phyloP scores from a whole-genome alignment of 495 filamentous ascomycete genomes.

The Xylaria bambusicola region DNA sequence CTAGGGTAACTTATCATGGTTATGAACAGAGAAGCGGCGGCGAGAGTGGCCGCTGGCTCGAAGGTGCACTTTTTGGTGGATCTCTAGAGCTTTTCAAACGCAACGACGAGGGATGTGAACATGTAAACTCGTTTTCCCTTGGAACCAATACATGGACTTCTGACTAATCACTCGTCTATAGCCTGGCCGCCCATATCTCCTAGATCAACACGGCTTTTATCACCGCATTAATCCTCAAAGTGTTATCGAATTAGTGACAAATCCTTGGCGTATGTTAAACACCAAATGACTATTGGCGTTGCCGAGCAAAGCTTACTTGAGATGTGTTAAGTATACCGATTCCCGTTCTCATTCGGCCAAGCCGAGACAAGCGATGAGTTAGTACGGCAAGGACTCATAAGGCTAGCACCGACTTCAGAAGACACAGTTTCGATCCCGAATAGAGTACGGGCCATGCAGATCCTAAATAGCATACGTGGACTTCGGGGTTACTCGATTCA shows the following conservation, averaged over 20 bases:
- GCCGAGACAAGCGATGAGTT: neutral
- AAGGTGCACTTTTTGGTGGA: neutral
- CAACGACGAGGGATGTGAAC: neutral
- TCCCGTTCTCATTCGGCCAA: neutral
- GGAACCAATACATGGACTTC: neutral
- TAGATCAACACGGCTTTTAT: neutral
- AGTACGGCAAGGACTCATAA: neutral
- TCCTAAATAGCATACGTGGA: neutral
- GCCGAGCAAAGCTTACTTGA: neutral
- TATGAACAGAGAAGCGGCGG: neutral
- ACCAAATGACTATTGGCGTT: neutral
- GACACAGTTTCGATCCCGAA: neutral
- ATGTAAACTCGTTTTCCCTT: neutral
- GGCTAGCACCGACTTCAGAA: neutral
- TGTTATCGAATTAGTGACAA: neutral
- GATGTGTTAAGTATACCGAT: neutral
- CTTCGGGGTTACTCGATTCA: constrained; percentile 1
- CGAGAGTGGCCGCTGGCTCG: neutral
- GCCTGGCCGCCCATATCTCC: neutral
- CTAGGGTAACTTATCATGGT: neutral
- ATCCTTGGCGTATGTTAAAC: neutral
- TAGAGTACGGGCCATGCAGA: neutral
- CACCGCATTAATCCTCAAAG: neutral
- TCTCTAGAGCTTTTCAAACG: neutral
- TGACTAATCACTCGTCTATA: neutral